A percentile compares a stretch with the other conserved stretches of the same genome.
phyloP scores from a whole-genome alignment of 352 stramenopile genomes.

The Globisporangium cylindrosporum region DNA sequence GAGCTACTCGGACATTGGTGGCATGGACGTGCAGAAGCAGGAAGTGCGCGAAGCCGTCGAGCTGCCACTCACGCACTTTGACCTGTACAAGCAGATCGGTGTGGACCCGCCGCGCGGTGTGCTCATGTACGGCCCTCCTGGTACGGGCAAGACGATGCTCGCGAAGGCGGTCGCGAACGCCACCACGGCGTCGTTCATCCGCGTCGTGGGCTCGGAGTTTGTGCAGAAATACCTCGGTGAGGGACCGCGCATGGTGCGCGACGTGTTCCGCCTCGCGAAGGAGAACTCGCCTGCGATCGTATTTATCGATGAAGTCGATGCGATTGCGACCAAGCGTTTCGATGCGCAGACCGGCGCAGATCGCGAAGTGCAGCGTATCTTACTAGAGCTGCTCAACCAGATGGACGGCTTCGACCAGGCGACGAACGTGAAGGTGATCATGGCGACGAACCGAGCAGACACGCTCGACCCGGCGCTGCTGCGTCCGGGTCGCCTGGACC shows the following conservation, averaged over 20 bases:
- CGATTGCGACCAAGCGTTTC: slow-evolving; percentile 99
- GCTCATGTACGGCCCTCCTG: slow-evolving; percentile 95
- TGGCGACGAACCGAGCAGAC: slow-evolving; percentile 99
- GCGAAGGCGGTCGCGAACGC: slow-evolving; percentile 99
- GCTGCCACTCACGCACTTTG: slow-evolving; percentile 98
- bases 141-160: slow-evolving; percentile 99
- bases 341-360: slow-evolving; percentile 98
- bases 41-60: slow-evolving; percentile 99
- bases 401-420: slow-evolving; percentile 99
- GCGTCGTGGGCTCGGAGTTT: slow-evolving; percentile 97
- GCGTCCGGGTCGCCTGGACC: slow-evolving; percentile 96
- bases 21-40: slow-evolving; percentile 99
- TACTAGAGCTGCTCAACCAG: slow-evolving; percentile 99
- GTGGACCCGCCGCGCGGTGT: slow-evolving; percentile 99
- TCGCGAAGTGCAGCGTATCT: slow-evolving; percentile 97
- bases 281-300: slow-evolving; percentile 99
- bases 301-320: slow-evolving; percentile 99
- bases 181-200: slow-evolving; percentile 99
- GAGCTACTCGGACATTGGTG: slow-evolving; percentile 95
- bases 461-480: slow-evolving; percentile 99
- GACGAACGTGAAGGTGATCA: slow-evolving; percentile 99
- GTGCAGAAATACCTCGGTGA: slow-evolving; percentile 99
- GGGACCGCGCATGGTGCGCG: slow-evolving; percentile 99
- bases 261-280: slow-evolving; percentile 99
- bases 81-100: slow-evolving; percentile 99